Conservation (phyloP, 805 yeast species). For the Naumovozyma castellii region DNA sequence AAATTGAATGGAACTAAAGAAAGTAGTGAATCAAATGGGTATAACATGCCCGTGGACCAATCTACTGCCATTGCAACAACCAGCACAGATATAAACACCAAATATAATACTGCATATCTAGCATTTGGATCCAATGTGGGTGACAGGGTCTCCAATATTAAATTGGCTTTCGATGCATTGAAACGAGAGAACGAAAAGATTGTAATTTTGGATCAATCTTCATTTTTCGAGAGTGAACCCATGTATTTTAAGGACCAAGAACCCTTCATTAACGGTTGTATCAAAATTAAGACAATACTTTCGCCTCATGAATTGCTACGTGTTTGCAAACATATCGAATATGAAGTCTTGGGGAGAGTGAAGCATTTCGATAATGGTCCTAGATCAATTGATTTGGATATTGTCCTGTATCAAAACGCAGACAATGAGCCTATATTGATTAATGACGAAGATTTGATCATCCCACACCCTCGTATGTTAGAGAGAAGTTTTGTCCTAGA, state of each 20-base stretch:
- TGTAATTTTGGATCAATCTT: slow-evolving; percentile 52
- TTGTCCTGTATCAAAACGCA: slow-evolving; percentile 45
- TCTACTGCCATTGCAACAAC: not conserved
- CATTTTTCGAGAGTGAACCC: slow-evolving; percentile 81
- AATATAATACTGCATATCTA: slow-evolving; percentile 44
- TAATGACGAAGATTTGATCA: slow-evolving; percentile 47
- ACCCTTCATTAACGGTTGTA: slow-evolving; percentile 75
- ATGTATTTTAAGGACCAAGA: slow-evolving; percentile 81
- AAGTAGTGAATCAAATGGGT: slow-evolving; percentile 14
- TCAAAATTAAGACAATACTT: slow-evolving; percentile 51
- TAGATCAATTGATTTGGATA: slow-evolving; percentile 81
- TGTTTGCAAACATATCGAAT: slow-evolving; percentile 68
- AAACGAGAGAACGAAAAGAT: slow-evolving; percentile 32
- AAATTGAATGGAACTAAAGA: not conserved
- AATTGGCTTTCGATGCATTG: slow-evolving; percentile 39
- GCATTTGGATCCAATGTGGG: slow-evolving; percentile 92
- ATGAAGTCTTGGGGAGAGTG: slow-evolving; percentile 55
- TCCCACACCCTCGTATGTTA: slow-evolving; percentile 84
- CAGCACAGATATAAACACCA: not conserved
- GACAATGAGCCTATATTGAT: slow-evolving; percentile 34
- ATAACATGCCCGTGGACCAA: slow-evolving; percentile 30
- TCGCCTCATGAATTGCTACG: slow-evolving; percentile 56
- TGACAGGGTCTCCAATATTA: slow-evolving; percentile 53
- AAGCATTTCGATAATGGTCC: slow-evolving; percentile 88
- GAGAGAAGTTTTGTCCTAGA: slow-evolving; percentile 84